Evolutionary conservation across 2,329 filamentous ascomycete species (phyloP).

Genomic region (Metarhizium album): DNA sequence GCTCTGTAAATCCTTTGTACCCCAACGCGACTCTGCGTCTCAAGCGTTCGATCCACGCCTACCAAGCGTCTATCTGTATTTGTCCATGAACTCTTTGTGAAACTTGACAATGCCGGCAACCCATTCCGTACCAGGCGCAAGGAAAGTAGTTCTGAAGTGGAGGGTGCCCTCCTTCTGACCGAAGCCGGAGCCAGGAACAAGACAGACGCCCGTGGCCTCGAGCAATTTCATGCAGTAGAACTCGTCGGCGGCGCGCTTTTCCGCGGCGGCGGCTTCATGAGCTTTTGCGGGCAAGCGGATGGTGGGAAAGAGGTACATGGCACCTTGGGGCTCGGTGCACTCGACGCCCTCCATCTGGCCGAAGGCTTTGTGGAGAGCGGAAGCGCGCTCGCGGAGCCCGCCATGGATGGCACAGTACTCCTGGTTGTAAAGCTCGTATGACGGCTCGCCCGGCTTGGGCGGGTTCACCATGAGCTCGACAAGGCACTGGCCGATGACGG

Average conservation of each 20-base stretch:
- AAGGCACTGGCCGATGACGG: slow-evolving; percentile 90
- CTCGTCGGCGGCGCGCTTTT: slow-evolving; percentile 71
- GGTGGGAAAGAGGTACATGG: slow-evolving; percentile 98
- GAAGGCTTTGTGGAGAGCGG: slow-evolving; percentile 83
- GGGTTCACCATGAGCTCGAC: slow-evolving; percentile 98
- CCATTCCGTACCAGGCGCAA: slow-evolving; percentile 95
- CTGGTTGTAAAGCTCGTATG: slow-evolving; percentile 68
- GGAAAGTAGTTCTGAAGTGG: slow-evolving; percentile 94
- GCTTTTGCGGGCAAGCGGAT: slow-evolving; percentile 73
- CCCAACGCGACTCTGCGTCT: not conserved
- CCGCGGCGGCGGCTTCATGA: slow-evolving; percentile 60
- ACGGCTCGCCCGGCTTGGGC: slow-evolving; percentile 71
- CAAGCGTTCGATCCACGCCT: not conserved
- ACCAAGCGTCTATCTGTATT: slow-evolving; percentile 44
- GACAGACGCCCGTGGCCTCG: slow-evolving; percentile 88
- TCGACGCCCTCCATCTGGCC: slow-evolving; percentile 91
- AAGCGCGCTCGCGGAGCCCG: slow-evolving; percentile 68
- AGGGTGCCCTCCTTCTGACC: slow-evolving; percentile 84
- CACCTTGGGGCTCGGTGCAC: slow-evolving; percentile 80
- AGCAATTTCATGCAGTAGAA: slow-evolving; percentile 89
- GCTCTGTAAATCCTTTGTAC: not conserved
- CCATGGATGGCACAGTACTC: slow-evolving; percentile 79
- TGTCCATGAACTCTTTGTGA: slow-evolving; percentile 80
- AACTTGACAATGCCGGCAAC: slow-evolving; percentile 78
- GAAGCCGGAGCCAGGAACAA: slow-evolving; percentile 86